Percentiles rank a stretch among this genome's conserved stretches.
These are phyloP conservation scores for Boletellus ananas DNA, from an alignment of 768 basidiomycete species.

Conservation along the genomic window DNA sequence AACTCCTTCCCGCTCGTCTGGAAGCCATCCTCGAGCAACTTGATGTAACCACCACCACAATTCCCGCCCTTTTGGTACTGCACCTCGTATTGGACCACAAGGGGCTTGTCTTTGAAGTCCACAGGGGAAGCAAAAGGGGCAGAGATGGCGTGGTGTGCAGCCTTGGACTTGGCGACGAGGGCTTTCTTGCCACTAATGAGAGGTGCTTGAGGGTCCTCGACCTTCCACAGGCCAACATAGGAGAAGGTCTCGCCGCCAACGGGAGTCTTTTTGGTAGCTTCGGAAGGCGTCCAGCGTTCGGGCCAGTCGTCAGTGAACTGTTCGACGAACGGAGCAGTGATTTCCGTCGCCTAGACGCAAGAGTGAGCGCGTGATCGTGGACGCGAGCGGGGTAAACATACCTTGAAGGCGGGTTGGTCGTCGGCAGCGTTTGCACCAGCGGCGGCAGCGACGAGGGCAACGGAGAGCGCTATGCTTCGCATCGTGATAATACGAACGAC, in stretches of 20 bases:
- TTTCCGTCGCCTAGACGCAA: conserved; percentile 54
- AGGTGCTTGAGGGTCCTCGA: conserved; percentile 79
- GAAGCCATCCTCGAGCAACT: conserved; percentile 92
- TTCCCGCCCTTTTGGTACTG: conserved; percentile 99
- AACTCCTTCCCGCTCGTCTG: conserved; percentile 92
- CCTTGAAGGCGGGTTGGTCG: conserved; percentile 68
- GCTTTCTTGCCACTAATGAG: conserved; percentile 85
- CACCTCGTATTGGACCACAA: conserved; percentile 98
- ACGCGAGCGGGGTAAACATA: conserved; percentile 30
- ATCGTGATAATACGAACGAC: conserved; percentile 69
- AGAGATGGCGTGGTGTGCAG: conserved; percentile 98
- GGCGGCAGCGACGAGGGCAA: conserved; percentile 63
- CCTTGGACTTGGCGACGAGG: conserved; percentile 94
- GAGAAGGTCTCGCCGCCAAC: conserved; percentile 95
- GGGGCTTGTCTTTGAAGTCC: conserved; percentile 77
- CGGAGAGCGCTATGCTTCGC: conserved; percentile 85
- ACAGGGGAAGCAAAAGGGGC: conserved; percentile 78
- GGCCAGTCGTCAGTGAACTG: conserved; percentile 93
- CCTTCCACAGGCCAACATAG: conserved; percentile 96
- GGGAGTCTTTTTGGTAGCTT: conserved; percentile 97
- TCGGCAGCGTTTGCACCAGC: conserved; percentile 57
- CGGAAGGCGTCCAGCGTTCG: conserved; percentile 92
- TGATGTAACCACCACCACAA: conserved; percentile 98
- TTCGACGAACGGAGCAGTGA: conserved; percentile 91
- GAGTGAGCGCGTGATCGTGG: conserved; percentile 3